Conservation (phyloP, 176 grass and related monocot species). For the Cenchrus americanus region DNA sequence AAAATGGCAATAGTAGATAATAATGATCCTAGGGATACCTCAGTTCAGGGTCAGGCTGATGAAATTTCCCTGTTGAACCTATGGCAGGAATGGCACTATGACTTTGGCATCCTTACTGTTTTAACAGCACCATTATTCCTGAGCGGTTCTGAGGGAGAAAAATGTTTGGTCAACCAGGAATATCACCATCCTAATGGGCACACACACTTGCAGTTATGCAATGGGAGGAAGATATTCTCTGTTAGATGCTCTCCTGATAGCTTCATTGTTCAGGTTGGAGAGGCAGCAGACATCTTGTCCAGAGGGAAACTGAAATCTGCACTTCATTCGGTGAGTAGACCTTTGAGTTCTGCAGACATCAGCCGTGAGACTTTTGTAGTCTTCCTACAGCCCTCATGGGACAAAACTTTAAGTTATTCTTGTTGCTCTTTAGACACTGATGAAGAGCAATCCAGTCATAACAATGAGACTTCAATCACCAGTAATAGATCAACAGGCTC, state of each 20-base stretch:
- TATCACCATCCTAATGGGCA: slow-evolving; percentile 53
- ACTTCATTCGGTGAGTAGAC: slow-evolving; percentile 79
- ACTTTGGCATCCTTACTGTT: slow-evolving; percentile 84
- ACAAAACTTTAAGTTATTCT: slow-evolving; percentile 58
- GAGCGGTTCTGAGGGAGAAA: slow-evolving; percentile 32
- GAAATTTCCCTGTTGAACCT: slow-evolving; percentile 43
- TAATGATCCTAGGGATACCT: neutral
- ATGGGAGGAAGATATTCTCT: slow-evolving; percentile 55
- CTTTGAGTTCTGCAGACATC: slow-evolving; percentile 45
- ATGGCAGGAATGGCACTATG: slow-evolving; percentile 98
- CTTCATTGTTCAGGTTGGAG: slow-evolving; percentile 88
- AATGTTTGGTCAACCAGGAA: slow-evolving; percentile 42
- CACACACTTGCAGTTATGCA: slow-evolving; percentile 76
- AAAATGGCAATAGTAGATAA: slow-evolving; percentile 1
- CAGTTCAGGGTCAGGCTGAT: neutral
- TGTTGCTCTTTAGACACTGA: slow-evolving; percentile 38
- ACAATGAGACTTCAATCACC: neutral
- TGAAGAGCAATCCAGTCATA: slow-evolving; percentile 54
- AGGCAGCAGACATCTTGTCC: slow-evolving; percentile 80
- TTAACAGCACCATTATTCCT: slow-evolving; percentile 85
- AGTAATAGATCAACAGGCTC: neutral
- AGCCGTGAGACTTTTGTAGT: slow-evolving; percentile 88
- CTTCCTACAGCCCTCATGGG: slow-evolving; percentile 87
- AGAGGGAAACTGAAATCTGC: slow-evolving; percentile 73
- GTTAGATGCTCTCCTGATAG: slow-evolving; percentile 66